Evolutionary conservation across 2,329 filamentous ascomycete genomes (phyloP).

Genomic region (Fusarium tanahbumbuense): DNA sequence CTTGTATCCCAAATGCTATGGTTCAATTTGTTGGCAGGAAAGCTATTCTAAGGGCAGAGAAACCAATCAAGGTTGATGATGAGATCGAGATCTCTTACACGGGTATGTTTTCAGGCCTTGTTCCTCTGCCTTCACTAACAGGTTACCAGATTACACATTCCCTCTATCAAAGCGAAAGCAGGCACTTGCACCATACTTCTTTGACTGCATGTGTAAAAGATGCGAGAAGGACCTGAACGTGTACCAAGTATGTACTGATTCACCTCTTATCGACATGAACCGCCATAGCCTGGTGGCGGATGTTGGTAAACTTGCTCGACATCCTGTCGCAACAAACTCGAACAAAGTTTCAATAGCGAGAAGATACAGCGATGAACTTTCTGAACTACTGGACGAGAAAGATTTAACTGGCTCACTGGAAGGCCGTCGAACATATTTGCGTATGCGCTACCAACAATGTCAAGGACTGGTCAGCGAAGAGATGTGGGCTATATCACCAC

Average conservation of each 20-base stretch:
- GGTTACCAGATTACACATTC: slow-evolving; percentile 58
- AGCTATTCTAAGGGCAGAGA: slow-evolving; percentile 63
- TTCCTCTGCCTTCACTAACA: slow-evolving; percentile 1
- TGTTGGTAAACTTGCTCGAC: slow-evolving; percentile 46
- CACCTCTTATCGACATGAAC: slow-evolving; percentile 58
- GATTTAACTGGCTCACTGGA: slow-evolving; percentile 42
- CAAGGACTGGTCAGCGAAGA: slow-evolving; percentile 41
- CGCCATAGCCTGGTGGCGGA: slow-evolving; percentile 59
- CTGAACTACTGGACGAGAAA: slow-evolving; percentile 45
- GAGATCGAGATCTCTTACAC: slow-evolving; percentile 73
- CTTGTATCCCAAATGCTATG: slow-evolving; percentile 69
- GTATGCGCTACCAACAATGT: slow-evolving; percentile 42
- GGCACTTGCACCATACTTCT: slow-evolving; percentile 62
- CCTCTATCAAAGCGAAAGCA: slow-evolving; percentile 57
- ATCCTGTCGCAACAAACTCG: slow-evolving; percentile 43
- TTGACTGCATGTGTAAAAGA: slow-evolving; percentile 62
- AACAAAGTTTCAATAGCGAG: slow-evolving; percentile 33
- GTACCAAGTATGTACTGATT: slow-evolving; percentile 62
- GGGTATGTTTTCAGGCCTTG: slow-evolving; percentile 52
- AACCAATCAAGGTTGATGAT: slow-evolving; percentile 61
- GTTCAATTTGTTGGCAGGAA: slow-evolving; percentile 66
- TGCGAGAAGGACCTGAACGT: slow-evolving; percentile 64
- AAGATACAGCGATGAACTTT: slow-evolving; percentile 43
- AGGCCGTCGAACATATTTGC: slow-evolving; percentile 41
- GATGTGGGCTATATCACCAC: slow-evolving; percentile 63